These are phyloP conservation scores for Orbilia ellipsospora DNA, from an alignment of 2,329 filamentous ascomycete species.

Conservation along the genomic window DNA sequence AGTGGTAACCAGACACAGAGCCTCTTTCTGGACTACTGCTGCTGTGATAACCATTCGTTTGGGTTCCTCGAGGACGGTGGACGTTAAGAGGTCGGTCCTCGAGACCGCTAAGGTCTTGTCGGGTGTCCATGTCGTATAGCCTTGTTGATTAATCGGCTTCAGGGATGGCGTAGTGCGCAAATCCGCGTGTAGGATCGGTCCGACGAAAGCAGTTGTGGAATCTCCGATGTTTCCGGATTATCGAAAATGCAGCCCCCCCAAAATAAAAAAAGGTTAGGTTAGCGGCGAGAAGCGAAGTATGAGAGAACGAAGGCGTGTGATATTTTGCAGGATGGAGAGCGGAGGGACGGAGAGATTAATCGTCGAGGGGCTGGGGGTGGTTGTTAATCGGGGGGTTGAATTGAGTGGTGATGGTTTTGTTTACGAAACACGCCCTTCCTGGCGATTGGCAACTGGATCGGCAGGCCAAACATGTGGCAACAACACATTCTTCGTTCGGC, in stretches of 20 bases:
- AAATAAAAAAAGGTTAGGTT: not conserved
- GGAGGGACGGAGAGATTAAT: conserved; percentile 18
- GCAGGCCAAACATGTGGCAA: not conserved
- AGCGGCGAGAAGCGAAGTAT: not conserved
- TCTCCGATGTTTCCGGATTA: conserved; percentile 30
- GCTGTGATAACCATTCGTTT: conserved; percentile 48
- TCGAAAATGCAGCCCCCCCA: conserved; percentile 3
- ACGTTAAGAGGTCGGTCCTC: conserved; percentile 52
- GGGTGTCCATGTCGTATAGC: conserved; percentile 41
- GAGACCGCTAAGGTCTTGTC: conserved; percentile 38
- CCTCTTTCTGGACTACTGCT: conserved; percentile 51
- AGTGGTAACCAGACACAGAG: conserved; percentile 42
- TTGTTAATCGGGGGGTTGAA: conserved; percentile 5
- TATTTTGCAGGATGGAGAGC: not conserved
- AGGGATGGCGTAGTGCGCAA: conserved; percentile 18
- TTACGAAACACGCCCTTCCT: conserved; percentile 7
- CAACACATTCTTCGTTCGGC: conserved; percentile 13
- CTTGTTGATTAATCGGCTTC: conserved; percentile 12
- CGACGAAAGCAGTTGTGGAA: conserved; percentile 45
- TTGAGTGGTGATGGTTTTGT: conserved; percentile 13
- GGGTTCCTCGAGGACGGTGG: conserved; percentile 32
- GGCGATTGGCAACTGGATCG: not conserved
- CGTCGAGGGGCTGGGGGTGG: not conserved
- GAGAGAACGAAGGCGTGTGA: not conserved
- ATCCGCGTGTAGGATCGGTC: conserved; percentile 14